phyloP scores from a whole-genome alignment of 23 red algal genomes.

The Chondrus crispus region DNA sequence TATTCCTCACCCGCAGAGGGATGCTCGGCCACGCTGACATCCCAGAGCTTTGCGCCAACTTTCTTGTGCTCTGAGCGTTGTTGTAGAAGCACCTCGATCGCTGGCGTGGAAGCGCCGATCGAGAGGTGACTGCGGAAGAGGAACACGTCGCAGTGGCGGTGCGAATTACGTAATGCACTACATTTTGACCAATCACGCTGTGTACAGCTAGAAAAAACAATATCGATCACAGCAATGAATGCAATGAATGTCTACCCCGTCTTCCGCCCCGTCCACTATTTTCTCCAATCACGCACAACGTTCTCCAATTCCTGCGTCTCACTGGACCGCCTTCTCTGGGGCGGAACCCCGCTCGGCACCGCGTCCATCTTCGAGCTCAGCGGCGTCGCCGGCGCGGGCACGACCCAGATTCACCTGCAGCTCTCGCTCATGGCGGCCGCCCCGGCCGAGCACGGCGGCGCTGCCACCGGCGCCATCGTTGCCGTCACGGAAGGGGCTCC shows the following conservation, averaged over 20 bases:
- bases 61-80: conserved; percentile 50
- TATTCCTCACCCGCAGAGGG: conserved; percentile 57
- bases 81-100: conserved; percentile 59
- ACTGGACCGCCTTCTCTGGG: conserved; percentile 40
- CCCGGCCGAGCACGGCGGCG: neutral
- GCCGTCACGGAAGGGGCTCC: conserved; percentile 36
- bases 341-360: conserved; percentile 32
- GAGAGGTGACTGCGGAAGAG: conserved; percentile 25
- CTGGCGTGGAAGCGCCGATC: neutral
- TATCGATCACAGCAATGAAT: too few relatives aligned
- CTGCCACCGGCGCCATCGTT: conserved; percentile 17
- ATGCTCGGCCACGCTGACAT: conserved; percentile 72
- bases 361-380: conserved; percentile 64
- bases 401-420: conserved; percentile 75
- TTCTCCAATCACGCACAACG: neutral
- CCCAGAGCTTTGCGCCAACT: conserved; percentile 50
- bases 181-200: too few relatives aligned
- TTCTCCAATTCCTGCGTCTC: conserved; percentile 18
- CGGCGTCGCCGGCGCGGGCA: conserved; percentile 68
- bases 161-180: too few relatives aligned
- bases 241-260: too few relatives aligned
- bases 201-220: too few relatives aligned
- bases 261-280: neutral
- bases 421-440: conserved; percentile 45
- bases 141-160: conserved; percentile 70